Evolutionary conservation across 129 eudicot species (phyloP).

Genomic region (sunflower (Helianthus annuus)): DNA sequence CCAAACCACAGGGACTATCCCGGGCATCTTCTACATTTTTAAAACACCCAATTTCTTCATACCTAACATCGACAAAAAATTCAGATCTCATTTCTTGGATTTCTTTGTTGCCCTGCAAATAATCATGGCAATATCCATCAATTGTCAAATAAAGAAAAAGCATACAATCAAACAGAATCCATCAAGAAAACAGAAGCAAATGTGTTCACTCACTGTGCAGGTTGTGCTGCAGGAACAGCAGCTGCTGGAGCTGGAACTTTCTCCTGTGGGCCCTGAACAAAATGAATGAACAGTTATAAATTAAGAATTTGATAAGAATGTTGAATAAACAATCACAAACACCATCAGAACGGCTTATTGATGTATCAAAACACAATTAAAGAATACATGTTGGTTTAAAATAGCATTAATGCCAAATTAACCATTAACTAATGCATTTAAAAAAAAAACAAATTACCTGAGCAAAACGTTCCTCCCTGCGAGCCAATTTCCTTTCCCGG

Average conservation of each 20-base stretch:
- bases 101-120: slow-evolving; percentile 63
- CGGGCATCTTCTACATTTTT: too few species aligned
- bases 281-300: neutral
- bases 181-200: neutral
- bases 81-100: slow-evolving; percentile 59
- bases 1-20: too few species aligned
- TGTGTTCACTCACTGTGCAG: slow-evolving; percentile 43
- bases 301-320: neutral
- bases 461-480: slow-evolving; percentile 67
- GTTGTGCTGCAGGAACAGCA: slow-evolving; percentile 43
- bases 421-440: too few species aligned
- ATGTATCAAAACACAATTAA: too few species aligned
- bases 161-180: neutral
- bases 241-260: slow-evolving; percentile 48
- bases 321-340: too few species aligned
- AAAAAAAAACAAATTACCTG: slow-evolving; percentile 29
- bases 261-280: too few species aligned
- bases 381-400: too few species aligned
- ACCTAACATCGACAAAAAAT: slow-evolving; percentile 13
- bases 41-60: slow-evolving; percentile 20
- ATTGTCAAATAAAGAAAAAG: neutral
- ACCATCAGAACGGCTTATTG: too few species aligned
- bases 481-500: slow-evolving; percentile 55
- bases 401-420: too few species aligned
- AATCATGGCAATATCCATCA: neutral